Percentiles rank a stretch among this genome's conserved stretches.
phyloP scores from a whole-genome alignment of 2,329 filamentous ascomycete species.

The Penicillium oxalicum region DNA sequence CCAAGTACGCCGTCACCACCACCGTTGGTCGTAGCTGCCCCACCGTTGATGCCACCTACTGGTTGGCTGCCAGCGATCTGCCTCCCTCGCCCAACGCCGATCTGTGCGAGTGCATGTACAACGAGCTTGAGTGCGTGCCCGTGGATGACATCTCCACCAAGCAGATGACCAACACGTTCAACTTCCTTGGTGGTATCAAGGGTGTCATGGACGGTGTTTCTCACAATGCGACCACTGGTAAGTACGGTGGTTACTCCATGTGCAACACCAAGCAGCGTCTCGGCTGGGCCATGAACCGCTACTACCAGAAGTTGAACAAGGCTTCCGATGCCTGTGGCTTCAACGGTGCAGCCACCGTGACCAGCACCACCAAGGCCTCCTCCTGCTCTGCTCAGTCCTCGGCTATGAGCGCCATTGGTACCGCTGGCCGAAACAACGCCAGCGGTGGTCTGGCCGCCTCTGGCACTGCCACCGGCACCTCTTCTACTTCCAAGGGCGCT shows the following conservation, averaged over 20 bases:
- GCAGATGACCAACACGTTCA: slow-evolving; percentile 64
- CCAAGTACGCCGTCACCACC: slow-evolving; percentile 68
- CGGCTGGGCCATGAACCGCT: slow-evolving; percentile 43
- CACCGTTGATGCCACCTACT: slow-evolving; percentile 49
- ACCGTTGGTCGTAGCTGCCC: slow-evolving; percentile 66
- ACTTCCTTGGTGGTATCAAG: slow-evolving; percentile 37
- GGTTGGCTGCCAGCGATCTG: slow-evolving; percentile 64
- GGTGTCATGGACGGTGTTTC: slow-evolving; percentile 37
- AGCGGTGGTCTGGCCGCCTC: slow-evolving; percentile 31
- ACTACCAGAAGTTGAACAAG: slow-evolving; percentile 38
- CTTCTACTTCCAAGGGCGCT: slow-evolving; percentile 27
- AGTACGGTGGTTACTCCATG: slow-evolving; percentile 46
- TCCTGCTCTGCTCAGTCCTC: slow-evolving; percentile 15
- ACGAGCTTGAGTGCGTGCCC: slow-evolving; percentile 65
- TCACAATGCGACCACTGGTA: slow-evolving; percentile 35
- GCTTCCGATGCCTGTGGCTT: slow-evolving; percentile 41
- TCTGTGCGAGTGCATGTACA: slow-evolving; percentile 82
- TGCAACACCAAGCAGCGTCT: slow-evolving; percentile 42
- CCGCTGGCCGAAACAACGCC: slow-evolving; percentile 36
- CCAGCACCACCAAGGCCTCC: slow-evolving; percentile 22
- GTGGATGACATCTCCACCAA: slow-evolving; percentile 51
- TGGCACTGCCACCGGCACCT: slow-evolving; percentile 14
- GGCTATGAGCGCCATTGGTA: slow-evolving; percentile 23
- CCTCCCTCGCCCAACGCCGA: slow-evolving; percentile 73
- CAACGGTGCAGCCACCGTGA: slow-evolving; percentile 36